phyloP scores from a whole-genome alignment of 495 filamentous ascomycete genomes.

The Penicillium desertorum region DNA sequence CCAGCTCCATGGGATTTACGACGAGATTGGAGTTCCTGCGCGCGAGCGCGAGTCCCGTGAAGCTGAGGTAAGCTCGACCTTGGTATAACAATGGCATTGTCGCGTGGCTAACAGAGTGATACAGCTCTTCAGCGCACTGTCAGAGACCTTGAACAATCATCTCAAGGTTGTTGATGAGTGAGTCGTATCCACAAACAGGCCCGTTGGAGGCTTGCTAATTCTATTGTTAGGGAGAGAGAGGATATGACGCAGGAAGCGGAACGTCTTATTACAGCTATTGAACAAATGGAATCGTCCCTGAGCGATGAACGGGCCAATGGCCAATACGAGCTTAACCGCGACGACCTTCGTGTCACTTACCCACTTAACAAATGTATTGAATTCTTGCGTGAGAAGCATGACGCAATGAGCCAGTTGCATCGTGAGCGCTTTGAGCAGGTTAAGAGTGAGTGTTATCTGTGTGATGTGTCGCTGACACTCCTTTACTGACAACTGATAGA shows the following conservation, averaged over 20 bases:
- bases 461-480: not conserved
- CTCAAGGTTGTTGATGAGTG: slow-evolving; percentile 72
- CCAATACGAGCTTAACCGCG: slow-evolving; percentile 59
- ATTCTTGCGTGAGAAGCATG: slow-evolving; percentile 80
- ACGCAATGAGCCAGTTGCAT: slow-evolving; percentile 74
- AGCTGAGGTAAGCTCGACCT: slow-evolving; percentile 63
- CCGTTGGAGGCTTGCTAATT: slow-evolving; percentile 9
- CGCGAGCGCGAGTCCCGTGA: slow-evolving; percentile 90
- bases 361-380: slow-evolving; percentile 78
- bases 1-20: slow-evolving; percentile 89
- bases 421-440: slow-evolving; percentile 90
- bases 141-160: slow-evolving; percentile 82
- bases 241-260: slow-evolving; percentile 84
- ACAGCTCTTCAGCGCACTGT: slow-evolving; percentile 83
- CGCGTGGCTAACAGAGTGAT: slow-evolving; percentile 5
- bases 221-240: slow-evolving; percentile 71
- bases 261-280: slow-evolving; percentile 76
- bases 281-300: slow-evolving; percentile 89
- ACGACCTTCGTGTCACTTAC: slow-evolving; percentile 70
- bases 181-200: slow-evolving; percentile 24
- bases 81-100: not conserved
- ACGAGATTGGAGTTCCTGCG: slow-evolving; percentile 87
- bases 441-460: slow-evolving; percentile 64
- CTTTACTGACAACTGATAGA: slow-evolving; percentile 54
- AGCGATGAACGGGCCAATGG: slow-evolving; percentile 68